Percentiles rank a stretch among this genome's conserved stretches.
Conservation (phyloP, 352 stramenopile genomes). For the Pythium coloratum region DNA sequence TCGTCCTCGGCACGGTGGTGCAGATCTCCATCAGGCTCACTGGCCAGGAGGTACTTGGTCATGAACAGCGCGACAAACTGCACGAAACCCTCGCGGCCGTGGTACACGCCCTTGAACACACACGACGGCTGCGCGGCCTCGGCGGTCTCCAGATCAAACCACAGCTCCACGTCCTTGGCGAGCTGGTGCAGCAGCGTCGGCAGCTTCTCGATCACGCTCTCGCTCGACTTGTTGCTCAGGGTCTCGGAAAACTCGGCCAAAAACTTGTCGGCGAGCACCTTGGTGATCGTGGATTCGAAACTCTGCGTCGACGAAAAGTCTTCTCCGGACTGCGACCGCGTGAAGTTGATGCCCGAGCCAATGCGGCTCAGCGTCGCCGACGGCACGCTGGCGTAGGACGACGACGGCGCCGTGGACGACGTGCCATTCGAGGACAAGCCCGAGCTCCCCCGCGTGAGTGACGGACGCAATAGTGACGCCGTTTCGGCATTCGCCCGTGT, state of each 20-base stretch:
- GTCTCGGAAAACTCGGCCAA: conserved; percentile 59
- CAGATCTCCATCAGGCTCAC: conserved; percentile 47
- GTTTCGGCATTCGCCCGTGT: conserved; percentile 49
- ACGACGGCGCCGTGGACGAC: conserved; percentile 1
- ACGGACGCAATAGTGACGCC: conserved; percentile 32
- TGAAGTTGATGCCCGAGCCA: neutral
- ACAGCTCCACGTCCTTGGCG: conserved; percentile 83
- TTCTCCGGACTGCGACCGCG: conserved; percentile 14
- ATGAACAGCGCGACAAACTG: conserved; percentile 80
- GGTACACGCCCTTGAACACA: conserved; percentile 88
- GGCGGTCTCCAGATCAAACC: conserved; percentile 81
- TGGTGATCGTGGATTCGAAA: conserved; percentile 62
- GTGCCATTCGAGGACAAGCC: neutral
- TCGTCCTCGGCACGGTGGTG: conserved; percentile 66
- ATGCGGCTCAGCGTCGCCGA: conserved; percentile 47
- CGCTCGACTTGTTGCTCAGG: conserved; percentile 36
- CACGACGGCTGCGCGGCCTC: conserved; percentile 74
- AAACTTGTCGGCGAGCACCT: conserved; percentile 73
- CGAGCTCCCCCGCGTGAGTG: conserved; percentile 6
- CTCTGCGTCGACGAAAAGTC: neutral
- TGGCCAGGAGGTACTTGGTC: conserved; percentile 76
- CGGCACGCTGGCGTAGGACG: conserved; percentile 2
- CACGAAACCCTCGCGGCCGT: conserved; percentile 83
- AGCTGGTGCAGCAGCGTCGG: conserved; percentile 76
- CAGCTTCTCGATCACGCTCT: conserved; percentile 56